These are phyloP conservation scores for Phytophthora podocarpi DNA, from an alignment of 352 stramenopile species.

Conservation along the genomic window DNA sequence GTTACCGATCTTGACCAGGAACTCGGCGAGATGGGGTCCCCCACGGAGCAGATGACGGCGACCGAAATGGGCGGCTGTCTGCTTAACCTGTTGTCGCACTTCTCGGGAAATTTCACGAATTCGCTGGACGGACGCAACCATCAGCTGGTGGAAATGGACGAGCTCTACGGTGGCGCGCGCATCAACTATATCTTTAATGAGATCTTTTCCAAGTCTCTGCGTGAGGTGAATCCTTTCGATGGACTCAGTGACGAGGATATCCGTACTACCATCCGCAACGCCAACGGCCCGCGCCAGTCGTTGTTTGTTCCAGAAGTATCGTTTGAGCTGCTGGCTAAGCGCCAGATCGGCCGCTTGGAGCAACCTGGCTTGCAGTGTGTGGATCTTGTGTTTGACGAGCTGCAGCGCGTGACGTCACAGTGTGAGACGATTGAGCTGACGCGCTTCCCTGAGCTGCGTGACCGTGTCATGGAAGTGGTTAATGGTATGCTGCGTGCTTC, in stretches of 20 bases:
- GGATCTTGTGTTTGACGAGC: conserved; percentile 98
- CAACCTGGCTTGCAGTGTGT: conserved; percentile 97
- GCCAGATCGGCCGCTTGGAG: conserved; percentile 97
- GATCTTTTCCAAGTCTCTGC: conserved; percentile 91
- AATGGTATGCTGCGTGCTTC: conserved; percentile 87
- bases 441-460: conserved; percentile 94
- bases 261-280: conserved; percentile 98
- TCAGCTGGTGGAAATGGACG: conserved; percentile 87
- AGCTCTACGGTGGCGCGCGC: conserved; percentile 96
- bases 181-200: conserved; percentile 99
- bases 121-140: conserved; percentile 89
- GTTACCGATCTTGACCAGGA: conserved; percentile 95
- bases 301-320: conserved; percentile 99
- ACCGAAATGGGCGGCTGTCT: conserved; percentile 94
- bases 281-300: conserved; percentile 96
- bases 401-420: conserved; percentile 95
- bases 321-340: conserved; percentile 98
- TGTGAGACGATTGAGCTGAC: conserved; percentile 96
- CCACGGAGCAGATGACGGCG: conserved; percentile 87
- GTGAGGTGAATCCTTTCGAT: conserved; percentile 96
- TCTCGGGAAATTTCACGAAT: conserved; percentile 90
- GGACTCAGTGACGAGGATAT: conserved; percentile 99
- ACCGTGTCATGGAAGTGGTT: conserved; percentile 96
- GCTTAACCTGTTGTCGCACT: conserved; percentile 95
- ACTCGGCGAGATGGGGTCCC: conserved; percentile 94